Percentiles rank a stretch among this genome's conserved stretches.
phyloP scores from a whole-genome alignment of 116 monocot genomes.

The Iris pallida region DNA sequence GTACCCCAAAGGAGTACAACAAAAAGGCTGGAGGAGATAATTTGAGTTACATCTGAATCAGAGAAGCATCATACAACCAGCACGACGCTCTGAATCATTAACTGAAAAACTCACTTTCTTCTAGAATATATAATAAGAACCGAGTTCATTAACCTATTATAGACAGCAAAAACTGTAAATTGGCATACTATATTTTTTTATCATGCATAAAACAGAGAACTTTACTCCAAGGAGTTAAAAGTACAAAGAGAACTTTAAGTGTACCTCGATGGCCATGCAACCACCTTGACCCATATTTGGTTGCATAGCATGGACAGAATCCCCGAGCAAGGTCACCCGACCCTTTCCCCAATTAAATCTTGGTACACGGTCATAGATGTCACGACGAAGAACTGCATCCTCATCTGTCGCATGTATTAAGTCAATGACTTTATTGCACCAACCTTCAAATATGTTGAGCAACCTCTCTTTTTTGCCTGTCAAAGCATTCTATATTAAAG shows the following conservation, averaged over 20 bases:
- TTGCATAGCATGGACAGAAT: slow-evolving; percentile 99
- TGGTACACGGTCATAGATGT: slow-evolving; percentile 89
- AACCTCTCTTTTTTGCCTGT: slow-evolving; percentile 86
- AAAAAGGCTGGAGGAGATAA: too few relatives aligned
- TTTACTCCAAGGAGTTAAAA: too few relatives aligned
- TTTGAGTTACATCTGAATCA: too few relatives aligned
- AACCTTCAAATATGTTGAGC: slow-evolving; percentile 77
- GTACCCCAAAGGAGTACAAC: too few relatives aligned
- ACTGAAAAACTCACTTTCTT: too few relatives aligned
- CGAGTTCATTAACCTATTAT: too few relatives aligned
- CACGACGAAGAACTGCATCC: slow-evolving; percentile 85
- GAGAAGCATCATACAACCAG: too few relatives aligned
- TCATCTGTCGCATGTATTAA: slow-evolving; percentile 85
- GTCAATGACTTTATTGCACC: slow-evolving; percentile 96
- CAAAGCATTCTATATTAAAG: slow-evolving; percentile 5
- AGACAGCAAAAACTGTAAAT: too few relatives aligned
- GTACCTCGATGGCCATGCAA: slow-evolving; percentile 99
- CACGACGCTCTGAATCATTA: too few relatives aligned
- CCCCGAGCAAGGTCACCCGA: slow-evolving; percentile 86
- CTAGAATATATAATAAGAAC: too few relatives aligned
- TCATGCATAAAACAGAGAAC: too few relatives aligned
- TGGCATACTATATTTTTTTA: too few relatives aligned
- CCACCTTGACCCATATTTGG: slow-evolving; percentile 99
- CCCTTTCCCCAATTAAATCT: slow-evolving; percentile 88
- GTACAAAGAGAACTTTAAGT: background rate